A percentile compares a stretch with the other conserved stretches of the same genome.
Conservation (phyloP, 2,329 filamentous ascomycete genomes). For the Aspergillus pseudoterreus region DNA sequence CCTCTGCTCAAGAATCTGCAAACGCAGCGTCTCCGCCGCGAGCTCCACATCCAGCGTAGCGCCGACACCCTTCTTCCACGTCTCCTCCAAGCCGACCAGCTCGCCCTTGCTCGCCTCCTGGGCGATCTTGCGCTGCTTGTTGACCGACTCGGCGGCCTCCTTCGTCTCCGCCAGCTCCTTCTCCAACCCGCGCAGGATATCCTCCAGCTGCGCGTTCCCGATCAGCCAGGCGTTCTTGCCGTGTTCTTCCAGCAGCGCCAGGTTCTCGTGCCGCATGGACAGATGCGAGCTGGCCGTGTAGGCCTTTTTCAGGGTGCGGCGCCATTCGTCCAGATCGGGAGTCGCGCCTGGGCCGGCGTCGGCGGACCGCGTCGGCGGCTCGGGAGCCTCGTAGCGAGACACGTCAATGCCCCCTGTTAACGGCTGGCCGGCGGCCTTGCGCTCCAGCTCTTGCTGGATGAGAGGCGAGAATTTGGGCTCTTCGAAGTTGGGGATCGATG, state of each 20-base stretch:
- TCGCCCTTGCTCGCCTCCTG: constrained; percentile 73
- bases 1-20: constrained; percentile 63
- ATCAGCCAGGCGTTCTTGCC: constrained; percentile 93
- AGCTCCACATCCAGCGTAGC: constrained; percentile 82
- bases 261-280: constrained; percentile 54
- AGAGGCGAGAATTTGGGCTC: constrained; percentile 60
- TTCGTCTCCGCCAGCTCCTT: constrained; percentile 66
- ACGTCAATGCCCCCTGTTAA: constrained; percentile 66
- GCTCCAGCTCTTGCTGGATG: constrained; percentile 65
- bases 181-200: constrained; percentile 66
- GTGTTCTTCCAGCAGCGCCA: constrained; percentile 71
- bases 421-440: constrained; percentile 59
- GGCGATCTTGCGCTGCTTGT: constrained; percentile 62
- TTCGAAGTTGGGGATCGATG: constrained; percentile 53
- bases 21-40: constrained; percentile 69
- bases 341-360: constrained; percentile 25
- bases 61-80: constrained; percentile 75
- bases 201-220: constrained; percentile 75
- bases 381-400: constrained; percentile 76
- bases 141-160: constrained; percentile 68
- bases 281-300: constrained; percentile 60
- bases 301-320: constrained; percentile 50
- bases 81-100: constrained; percentile 68
- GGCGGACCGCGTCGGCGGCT: constrained; percentile 48
- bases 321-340: constrained; percentile 46